Percentiles rank a stretch among this genome's conserved stretches.
Conservation (phyloP, 2,329 filamentous ascomycete genomes). For the Aspergillus ochraceus region DNA sequence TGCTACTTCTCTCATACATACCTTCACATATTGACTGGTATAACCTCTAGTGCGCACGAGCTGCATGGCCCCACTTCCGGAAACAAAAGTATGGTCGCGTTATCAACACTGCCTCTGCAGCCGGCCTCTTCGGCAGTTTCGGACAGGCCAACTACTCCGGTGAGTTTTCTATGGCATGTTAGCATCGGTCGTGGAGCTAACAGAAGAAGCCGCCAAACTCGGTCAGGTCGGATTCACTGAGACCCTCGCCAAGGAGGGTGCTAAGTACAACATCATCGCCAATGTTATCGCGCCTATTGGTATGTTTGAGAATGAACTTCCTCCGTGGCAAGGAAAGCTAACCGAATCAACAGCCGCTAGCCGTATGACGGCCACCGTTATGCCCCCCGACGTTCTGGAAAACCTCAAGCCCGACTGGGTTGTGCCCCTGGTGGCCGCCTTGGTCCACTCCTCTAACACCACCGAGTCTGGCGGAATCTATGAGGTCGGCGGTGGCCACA, state of each 20-base stretch:
- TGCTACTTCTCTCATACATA: neutral
- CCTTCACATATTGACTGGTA: conserved; percentile 13
- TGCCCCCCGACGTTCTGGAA: conserved; percentile 89
- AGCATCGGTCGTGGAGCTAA: conserved; percentile 20
- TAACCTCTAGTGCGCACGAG: conserved; percentile 67
- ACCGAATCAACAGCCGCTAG: conserved; percentile 65
- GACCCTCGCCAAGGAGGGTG: conserved; percentile 94
- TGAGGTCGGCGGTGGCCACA: conserved; percentile 87
- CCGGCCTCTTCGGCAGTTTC: conserved; percentile 92
- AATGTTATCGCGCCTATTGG: conserved; percentile 91
- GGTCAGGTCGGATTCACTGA: conserved; percentile 96
- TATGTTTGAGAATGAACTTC: conserved; percentile 23
- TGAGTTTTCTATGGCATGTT: conserved; percentile 34
- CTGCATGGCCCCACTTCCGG: conserved; percentile 95
- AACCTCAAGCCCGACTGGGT: conserved; percentile 91
- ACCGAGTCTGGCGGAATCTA: conserved; percentile 85
- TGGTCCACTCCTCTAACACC: conserved; percentile 83
- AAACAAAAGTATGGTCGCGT: conserved; percentile 98
- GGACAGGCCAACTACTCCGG: conserved; percentile 94
- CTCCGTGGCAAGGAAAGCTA: neutral
- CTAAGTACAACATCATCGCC: conserved; percentile 95
- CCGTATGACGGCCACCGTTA: conserved; percentile 91
- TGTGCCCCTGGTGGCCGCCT: conserved; percentile 83
- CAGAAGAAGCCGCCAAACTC: conserved; percentile 75
- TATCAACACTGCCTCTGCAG: conserved; percentile 96